These are phyloP conservation scores for Chlamydomonas sphaeroides DNA, from an alignment of 139 green algal genomes.

Conservation along the genomic window DNA sequence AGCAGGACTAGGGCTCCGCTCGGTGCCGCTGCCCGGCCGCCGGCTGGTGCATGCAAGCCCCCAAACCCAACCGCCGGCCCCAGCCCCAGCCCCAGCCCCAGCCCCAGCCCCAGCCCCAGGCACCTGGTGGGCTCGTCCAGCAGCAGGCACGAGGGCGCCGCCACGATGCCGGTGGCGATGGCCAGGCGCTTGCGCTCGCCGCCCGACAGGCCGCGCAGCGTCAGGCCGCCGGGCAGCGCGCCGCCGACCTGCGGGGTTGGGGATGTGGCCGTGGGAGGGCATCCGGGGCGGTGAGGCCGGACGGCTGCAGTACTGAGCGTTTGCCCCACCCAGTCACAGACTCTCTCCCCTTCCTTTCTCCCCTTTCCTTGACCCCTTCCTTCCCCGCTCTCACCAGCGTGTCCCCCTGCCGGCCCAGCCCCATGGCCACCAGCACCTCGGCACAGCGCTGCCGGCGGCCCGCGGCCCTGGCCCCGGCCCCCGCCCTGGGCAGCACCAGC, in stretches of 20 bases:
- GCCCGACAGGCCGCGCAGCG: slow-evolving; percentile 74
- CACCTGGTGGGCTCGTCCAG: slow-evolving; percentile 83
- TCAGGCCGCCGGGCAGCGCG: slow-evolving; percentile 75
- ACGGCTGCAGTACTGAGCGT: no score
- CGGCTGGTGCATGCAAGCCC: no score
- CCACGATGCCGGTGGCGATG: slow-evolving; percentile 50
- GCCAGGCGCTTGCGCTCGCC: slow-evolving; percentile 90
- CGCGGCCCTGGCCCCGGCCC: background rate
- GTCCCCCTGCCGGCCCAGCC: slow-evolving; percentile 40
- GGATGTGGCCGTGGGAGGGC: no score
- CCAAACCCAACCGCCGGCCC: no score
- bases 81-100: no score
- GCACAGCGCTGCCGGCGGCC: slow-evolving; percentile 23
- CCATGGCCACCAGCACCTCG: slow-evolving; percentile 58
- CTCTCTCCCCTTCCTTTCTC: no score
- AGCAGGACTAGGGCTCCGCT: no score
- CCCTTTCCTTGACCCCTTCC: no score
- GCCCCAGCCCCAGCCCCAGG: no score
- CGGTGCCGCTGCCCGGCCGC: no score
- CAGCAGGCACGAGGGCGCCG: slow-evolving; percentile 64
- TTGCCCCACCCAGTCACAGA: no score
- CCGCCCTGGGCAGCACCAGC: slow-evolving; percentile 59
- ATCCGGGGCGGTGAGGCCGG: no score
- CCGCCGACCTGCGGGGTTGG: slow-evolving; percentile 61
- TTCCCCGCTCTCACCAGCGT: slow-evolving; percentile 53